These are phyloP conservation scores for Sporothrix variecibatus DNA, from an alignment of 2,329 filamentous ascomycete species.

Conservation along the genomic window DNA sequence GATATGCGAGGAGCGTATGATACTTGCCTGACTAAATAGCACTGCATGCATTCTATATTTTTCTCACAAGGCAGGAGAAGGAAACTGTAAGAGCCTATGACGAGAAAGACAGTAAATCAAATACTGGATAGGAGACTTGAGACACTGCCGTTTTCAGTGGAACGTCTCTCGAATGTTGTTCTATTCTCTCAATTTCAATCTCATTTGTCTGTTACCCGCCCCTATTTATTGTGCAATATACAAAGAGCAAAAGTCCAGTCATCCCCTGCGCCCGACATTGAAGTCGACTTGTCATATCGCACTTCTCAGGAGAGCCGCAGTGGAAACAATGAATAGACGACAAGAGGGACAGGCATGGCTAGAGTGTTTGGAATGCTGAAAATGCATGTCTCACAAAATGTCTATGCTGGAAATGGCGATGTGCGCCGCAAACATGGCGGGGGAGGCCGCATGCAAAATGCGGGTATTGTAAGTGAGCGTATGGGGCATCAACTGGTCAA, in stretches of 20 bases:
- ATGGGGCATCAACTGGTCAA: not conserved
- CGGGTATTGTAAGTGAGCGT: not conserved
- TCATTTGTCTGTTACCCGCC: not conserved
- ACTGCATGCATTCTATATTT: not conserved
- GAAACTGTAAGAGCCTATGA: not conserved
- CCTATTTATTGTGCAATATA: not conserved
- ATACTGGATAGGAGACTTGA: constrained; percentile 9
- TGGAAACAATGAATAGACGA: not conserved
- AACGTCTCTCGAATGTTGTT: not conserved
- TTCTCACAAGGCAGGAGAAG: not conserved
- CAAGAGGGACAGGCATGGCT: not conserved
- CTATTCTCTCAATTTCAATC: not conserved
- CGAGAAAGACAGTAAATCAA: not conserved
- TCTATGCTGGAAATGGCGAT: constrained; percentile 9
- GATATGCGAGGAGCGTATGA: not conserved
- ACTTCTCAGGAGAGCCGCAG: not conserved
- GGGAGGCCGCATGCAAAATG: not conserved
- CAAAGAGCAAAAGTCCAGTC: not conserved
- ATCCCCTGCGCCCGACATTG: not conserved
- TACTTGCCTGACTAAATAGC: not conserved
- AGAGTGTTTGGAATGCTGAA: constrained; percentile 14
- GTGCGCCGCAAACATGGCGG: constrained; percentile 6
- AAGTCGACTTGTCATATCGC: not conserved
- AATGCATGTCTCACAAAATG: constrained; percentile 12
- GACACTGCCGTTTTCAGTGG: constrained; percentile 16